phyloP scores from a whole-genome alignment of 768 basidiomycete species.

The Tricholoma saponaceum region DNA sequence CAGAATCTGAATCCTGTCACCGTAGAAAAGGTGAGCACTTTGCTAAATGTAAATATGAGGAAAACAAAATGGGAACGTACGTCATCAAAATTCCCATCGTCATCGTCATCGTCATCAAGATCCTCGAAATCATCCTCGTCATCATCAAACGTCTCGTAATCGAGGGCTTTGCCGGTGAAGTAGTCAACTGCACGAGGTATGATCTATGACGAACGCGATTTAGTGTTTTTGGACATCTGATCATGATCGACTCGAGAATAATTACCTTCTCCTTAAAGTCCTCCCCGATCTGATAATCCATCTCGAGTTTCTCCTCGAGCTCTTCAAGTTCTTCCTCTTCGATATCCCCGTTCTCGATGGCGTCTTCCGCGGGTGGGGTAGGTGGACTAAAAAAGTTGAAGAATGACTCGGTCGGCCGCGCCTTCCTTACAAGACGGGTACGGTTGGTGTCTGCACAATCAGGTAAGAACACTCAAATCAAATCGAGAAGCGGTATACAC shows the following conservation, averaged over 20 bases:
- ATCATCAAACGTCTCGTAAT: slow-evolving; percentile 65
- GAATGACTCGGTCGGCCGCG: slow-evolving; percentile 89
- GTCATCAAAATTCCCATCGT: slow-evolving; percentile 57
- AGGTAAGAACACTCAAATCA: neutral
- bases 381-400: slow-evolving; percentile 98
- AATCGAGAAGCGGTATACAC: slow-evolving; percentile 18
- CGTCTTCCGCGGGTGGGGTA: slow-evolving; percentile 62
- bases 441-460: slow-evolving; percentile 66
- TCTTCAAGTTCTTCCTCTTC: slow-evolving; percentile 87
- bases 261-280: slow-evolving; percentile 92
- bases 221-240: neutral
- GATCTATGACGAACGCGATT: slow-evolving; percentile 45
- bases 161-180: slow-evolving; percentile 95
- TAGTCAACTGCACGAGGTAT: slow-evolving; percentile 95
- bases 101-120: slow-evolving; percentile 58
- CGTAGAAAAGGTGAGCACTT: slow-evolving; percentile 8
- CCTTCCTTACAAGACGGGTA: slow-evolving; percentile 80
- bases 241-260: slow-evolving; percentile 1
- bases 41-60: slow-evolving; percentile 2
- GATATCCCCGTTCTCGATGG: slow-evolving; percentile 64
- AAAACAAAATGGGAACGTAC: slow-evolving; percentile 26
- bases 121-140: slow-evolving; percentile 55
- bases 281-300: slow-evolving; percentile 98
- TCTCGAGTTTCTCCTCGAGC: slow-evolving; percentile 88
- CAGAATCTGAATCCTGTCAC: slow-evolving; percentile 64